Percentiles rank a stretch among this genome's conserved stretches.
Evolutionary conservation across 257 asterid species (phyloP).

Genomic region (Solanum tacnaense): DNA sequence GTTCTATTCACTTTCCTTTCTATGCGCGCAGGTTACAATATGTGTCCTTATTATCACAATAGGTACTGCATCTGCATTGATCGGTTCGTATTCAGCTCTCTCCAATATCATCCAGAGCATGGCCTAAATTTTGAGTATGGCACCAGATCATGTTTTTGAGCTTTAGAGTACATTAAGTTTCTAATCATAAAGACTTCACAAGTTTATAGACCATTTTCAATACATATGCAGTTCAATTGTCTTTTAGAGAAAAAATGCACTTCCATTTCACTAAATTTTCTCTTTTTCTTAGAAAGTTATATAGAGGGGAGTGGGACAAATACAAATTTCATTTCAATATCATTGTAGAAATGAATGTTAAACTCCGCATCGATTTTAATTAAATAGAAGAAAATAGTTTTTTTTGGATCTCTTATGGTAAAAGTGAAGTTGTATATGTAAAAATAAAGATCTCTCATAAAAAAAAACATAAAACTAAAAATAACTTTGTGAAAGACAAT

Average conservation of each 20-base stretch:
- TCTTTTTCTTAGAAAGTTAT: neutral
- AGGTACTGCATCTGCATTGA: constrained; percentile 9
- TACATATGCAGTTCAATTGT: neutral
- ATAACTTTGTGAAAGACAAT: too few species aligned
- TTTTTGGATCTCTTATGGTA: too few species aligned
- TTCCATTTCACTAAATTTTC: neutral
- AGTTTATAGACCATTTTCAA: neutral
- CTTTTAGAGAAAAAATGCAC: neutral
- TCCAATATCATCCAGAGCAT: constrained; percentile 11
- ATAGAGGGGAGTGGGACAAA: neutral
- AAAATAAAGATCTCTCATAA: too few species aligned
- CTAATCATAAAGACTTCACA: neutral
- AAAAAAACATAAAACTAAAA: too few species aligned
- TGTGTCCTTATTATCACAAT: constrained; percentile 15
- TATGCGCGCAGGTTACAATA: constrained; percentile 6
- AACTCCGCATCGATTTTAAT: too few species aligned
- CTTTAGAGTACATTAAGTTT: neutral
- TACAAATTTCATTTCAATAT: neutral
- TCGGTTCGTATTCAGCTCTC: constrained; percentile 22
- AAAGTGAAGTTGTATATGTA: too few species aligned
- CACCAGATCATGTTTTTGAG: neutral
- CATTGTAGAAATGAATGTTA: too few species aligned
- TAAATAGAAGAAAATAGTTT: too few species aligned
- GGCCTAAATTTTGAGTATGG: neutral
- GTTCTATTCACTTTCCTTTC: neutral